phyloP scores from a whole-genome alignment of 2,329 filamentous ascomycete genomes.

The Leptographium galeiforme region DNA sequence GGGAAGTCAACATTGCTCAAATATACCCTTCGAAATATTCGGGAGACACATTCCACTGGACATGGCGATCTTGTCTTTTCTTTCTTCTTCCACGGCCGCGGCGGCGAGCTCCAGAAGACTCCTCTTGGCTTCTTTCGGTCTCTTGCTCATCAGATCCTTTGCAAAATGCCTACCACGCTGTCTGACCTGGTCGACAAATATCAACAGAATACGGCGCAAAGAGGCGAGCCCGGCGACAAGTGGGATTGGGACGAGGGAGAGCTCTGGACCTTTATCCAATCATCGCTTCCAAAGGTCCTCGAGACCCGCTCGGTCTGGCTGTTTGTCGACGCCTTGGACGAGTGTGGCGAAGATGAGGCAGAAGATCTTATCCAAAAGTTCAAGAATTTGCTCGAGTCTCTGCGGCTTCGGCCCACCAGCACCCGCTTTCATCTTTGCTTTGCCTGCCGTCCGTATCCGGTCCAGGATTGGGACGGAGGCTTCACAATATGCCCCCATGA shows the following conservation, averaged over 20 bases:
- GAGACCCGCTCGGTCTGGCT: not conserved
- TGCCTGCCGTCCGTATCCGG: not conserved
- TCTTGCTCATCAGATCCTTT: constrained; percentile 20
- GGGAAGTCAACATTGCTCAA: constrained; percentile 17
- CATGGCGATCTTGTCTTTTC: constrained; percentile 10
- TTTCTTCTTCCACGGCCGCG: constrained; percentile 24
- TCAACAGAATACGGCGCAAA: not conserved
- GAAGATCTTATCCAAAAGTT: not conserved
- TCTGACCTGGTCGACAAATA: constrained; percentile 6
- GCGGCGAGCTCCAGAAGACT: constrained; percentile 18
- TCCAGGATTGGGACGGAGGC: not conserved
- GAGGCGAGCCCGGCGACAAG: constrained; percentile 5
- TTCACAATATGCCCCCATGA: not conserved
- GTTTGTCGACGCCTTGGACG: not conserved
- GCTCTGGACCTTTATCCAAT: not conserved
- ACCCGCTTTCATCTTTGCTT: not conserved
- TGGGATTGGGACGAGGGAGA: not conserved
- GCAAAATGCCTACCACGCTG: constrained; percentile 11
- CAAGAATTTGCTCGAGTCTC: not conserved
- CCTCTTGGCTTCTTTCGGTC: constrained; percentile 21
- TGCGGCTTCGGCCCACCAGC: too few species aligned
- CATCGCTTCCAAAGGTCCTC: not conserved
- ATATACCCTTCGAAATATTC: constrained; percentile 14
- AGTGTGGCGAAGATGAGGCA: not conserved
- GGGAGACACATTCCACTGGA: not conserved